Conservation (phyloP, 202 grass and related monocot species). For the Elaeis oleifera region DNA sequence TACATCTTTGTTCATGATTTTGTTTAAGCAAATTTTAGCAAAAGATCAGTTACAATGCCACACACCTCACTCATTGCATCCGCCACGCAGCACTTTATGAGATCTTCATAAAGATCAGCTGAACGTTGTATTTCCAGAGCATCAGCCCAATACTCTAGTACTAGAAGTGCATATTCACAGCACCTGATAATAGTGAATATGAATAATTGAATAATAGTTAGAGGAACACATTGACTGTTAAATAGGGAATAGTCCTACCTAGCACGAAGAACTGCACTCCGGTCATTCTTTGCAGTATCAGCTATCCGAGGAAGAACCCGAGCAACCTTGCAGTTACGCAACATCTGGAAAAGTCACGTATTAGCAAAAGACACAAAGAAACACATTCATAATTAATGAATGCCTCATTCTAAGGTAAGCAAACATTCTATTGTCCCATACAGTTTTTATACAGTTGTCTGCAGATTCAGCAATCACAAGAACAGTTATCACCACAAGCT, state of each 20-base stretch:
- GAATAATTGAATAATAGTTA: not conserved
- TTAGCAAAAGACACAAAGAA: not conserved
- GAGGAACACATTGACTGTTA: not conserved
- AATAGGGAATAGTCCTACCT: conserved; percentile 35
- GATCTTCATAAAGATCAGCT: conserved; percentile 85
- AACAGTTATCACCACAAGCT: conserved; percentile 98
- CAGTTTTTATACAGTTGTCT: conserved; percentile 96
- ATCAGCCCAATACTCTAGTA: conserved; percentile 98
- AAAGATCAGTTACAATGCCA: not conserved
- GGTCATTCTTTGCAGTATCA: conserved; percentile 92
- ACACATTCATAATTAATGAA: not conserved
- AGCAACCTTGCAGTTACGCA: conserved; percentile 84
- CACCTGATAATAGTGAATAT: conserved; percentile 48
- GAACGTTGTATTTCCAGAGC: conserved; percentile 91
- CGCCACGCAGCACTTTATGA: conserved; percentile 91
- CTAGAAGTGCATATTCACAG: conserved; percentile 73
- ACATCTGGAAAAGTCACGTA: conserved; percentile 37
- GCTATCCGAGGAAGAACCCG: conserved; percentile 78
- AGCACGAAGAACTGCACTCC: conserved; percentile 84
- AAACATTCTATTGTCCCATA: conserved; percentile 25
- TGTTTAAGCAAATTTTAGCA: too few species aligned
- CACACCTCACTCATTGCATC: conserved; percentile 98
- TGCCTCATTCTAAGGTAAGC: too few species aligned
- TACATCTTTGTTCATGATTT: too few species aligned
- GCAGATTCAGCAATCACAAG: conserved; percentile 94